These are phyloP conservation scores for Entrophospora sp. DNA, from an alignment of 192 early-diverging fungal genomes.

Conservation along the genomic window DNA sequence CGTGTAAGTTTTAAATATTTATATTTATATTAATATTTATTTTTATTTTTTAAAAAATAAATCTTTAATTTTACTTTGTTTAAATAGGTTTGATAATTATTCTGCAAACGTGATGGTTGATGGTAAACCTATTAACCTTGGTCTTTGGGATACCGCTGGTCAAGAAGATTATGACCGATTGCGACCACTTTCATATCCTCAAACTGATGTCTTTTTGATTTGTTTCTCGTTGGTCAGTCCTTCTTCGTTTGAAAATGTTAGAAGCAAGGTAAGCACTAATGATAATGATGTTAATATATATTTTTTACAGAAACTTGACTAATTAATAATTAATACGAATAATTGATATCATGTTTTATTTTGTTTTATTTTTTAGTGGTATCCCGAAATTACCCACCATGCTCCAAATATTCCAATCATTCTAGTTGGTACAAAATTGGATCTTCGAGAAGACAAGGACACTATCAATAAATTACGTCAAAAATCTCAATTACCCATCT, in stretches of 20 bases:
- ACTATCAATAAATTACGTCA: slow-evolving; percentile 67
- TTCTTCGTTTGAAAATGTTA: slow-evolving; percentile 88
- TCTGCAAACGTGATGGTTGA: slow-evolving; percentile 98
- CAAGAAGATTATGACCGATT: slow-evolving; percentile 95
- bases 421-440: slow-evolving; percentile 84
- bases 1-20: slow-evolving; percentile 98
- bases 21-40: slow-evolving; percentile 44
- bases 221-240: slow-evolving; percentile 89
- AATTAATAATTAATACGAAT: too few relatives aligned
- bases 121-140: slow-evolving; percentile 95
- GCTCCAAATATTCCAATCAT: slow-evolving; percentile 91
- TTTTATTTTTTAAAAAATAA: not conserved
- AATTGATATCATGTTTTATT: too few relatives aligned
- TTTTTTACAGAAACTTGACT: too few relatives aligned
- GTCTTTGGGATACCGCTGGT: slow-evolving; percentile 96
- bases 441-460: slow-evolving; percentile 86
- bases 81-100: slow-evolving; percentile 88
- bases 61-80: not conserved
- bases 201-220: slow-evolving; percentile 95
- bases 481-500: slow-evolving; percentile 66
- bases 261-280: too few relatives aligned
- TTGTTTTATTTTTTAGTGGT: too few relatives aligned
- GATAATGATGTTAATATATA: too few relatives aligned
- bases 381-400: slow-evolving; percentile 91
- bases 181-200: slow-evolving; percentile 87